Evolutionary conservation across 345 rosid genomes (phyloP).

Genomic region (Populus nigra): DNA sequence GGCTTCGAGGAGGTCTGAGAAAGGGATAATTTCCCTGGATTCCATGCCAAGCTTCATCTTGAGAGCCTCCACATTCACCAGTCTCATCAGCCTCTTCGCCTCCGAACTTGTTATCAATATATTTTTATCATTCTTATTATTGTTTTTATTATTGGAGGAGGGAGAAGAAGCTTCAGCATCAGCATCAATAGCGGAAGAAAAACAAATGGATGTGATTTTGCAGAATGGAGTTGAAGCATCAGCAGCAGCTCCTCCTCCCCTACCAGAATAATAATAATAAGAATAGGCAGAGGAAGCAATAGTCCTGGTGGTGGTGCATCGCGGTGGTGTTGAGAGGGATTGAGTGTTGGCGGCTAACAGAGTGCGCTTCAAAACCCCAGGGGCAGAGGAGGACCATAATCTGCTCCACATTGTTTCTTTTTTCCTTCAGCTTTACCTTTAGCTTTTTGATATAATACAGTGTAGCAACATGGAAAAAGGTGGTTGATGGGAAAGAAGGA

Average conservation of each 20-base stretch:
- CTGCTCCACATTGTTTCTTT: constrained; percentile 35
- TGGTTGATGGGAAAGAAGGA: too few species aligned
- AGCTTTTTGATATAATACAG: too few species aligned
- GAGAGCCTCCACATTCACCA: constrained; percentile 78
- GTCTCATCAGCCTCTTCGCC: constrained; percentile 74
- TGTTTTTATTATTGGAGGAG: neutral
- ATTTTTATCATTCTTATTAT: neutral
- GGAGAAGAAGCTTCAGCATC: neutral
- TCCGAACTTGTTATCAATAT: constrained; percentile 44
- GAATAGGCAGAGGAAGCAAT: neutral
- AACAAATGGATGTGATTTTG: neutral
- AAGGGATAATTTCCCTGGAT: constrained; percentile 63
- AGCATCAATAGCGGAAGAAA: neutral
- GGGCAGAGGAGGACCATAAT: constrained; percentile 9
- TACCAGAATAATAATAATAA: neutral
- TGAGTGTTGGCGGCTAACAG: constrained; percentile 5
- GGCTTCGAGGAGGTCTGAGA: constrained; percentile 53
- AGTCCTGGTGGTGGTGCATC: neutral
- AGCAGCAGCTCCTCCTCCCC: neutral
- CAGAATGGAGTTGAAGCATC: neutral
- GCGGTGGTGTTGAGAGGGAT: neutral
- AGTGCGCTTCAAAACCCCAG: constrained; percentile 21
- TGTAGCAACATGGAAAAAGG: too few species aligned
- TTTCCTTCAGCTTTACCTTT: too few species aligned
- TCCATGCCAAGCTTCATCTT: constrained; percentile 64